Percentiles rank a stretch among this genome's conserved stretches.
phyloP scores from a whole-genome alignment of 1,284 basidiomycete genomes.

The Cryptococcus sp. region DNA sequence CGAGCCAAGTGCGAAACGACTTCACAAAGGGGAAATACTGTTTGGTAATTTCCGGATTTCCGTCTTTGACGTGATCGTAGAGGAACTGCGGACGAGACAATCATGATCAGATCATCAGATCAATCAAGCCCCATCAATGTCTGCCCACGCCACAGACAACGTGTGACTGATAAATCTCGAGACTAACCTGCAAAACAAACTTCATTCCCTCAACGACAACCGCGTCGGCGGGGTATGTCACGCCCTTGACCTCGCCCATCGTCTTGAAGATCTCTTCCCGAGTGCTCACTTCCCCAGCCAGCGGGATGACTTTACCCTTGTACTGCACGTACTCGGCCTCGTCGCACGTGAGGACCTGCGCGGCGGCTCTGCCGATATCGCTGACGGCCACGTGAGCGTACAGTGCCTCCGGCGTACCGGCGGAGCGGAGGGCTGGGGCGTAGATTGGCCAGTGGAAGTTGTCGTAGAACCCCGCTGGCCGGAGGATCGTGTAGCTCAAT shows the following conservation, averaged over 20 bases:
- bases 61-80: neutral
- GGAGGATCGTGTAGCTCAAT: neutral
- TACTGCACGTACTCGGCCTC: neutral
- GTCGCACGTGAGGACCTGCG: neutral
- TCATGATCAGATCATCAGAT: no score
- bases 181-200: no score
- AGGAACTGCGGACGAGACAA: neutral
- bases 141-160: no score
- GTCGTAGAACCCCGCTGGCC: neutral
- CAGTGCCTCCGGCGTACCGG: neutral
- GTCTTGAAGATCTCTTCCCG: no score
- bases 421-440: neutral
- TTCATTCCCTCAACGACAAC: no score
- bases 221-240: no score
- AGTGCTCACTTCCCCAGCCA: neutral
- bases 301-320: neutral
- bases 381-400: neutral
- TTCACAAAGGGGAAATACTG: neutral
- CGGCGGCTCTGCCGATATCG: neutral
- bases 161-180: no score
- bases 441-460: neutral
- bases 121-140: no score
- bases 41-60: neutral
- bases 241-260: no score
- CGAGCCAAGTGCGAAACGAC: neutral